Evolutionary conservation across 352 stramenopile species (phyloP).

Genomic region (Pythium pyrilobum): DNA sequence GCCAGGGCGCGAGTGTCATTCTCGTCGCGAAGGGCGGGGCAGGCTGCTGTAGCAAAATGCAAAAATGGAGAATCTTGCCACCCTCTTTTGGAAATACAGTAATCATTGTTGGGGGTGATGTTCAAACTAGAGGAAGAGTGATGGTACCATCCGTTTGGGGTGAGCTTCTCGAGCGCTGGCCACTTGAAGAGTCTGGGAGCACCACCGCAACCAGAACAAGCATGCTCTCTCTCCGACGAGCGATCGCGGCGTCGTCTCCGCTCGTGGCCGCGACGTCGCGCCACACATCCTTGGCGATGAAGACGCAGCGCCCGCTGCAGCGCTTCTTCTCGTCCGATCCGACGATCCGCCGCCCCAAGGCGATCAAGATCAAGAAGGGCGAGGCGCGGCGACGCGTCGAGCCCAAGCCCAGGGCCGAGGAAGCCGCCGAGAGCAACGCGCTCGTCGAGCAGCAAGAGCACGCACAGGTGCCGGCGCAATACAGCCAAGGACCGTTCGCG

Average conservation of each 20-base stretch:
- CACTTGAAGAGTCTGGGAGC: too few relatives aligned
- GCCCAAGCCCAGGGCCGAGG: conserved; percentile 23
- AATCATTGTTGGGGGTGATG: neutral
- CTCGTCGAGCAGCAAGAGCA: conserved; percentile 25
- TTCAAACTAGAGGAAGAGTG: conserved; percentile 1
- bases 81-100: neutral
- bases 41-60: too few relatives aligned
- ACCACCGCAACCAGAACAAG: too few relatives aligned
- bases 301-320: neutral
- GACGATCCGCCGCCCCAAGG: conserved; percentile 41
- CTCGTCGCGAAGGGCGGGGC: too few relatives aligned
- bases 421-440: conserved; percentile 22
- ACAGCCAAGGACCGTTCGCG: conserved; percentile 22
- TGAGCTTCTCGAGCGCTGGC: too few relatives aligned
- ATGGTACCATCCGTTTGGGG: conserved; percentile 7
- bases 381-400: conserved; percentile 48
- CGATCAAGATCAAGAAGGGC: conserved; percentile 69
- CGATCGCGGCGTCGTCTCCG: neutral
- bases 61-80: neutral
- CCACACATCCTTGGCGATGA: neutral
- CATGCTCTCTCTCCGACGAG: conserved; percentile 8
- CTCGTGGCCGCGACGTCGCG: neutral
- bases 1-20: neutral
- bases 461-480: conserved; percentile 23
- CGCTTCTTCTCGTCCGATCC: conserved; percentile 34